Conservation (phyloP, 768 basidiomycete species). For the Mrakia hoshinonis region DNA sequence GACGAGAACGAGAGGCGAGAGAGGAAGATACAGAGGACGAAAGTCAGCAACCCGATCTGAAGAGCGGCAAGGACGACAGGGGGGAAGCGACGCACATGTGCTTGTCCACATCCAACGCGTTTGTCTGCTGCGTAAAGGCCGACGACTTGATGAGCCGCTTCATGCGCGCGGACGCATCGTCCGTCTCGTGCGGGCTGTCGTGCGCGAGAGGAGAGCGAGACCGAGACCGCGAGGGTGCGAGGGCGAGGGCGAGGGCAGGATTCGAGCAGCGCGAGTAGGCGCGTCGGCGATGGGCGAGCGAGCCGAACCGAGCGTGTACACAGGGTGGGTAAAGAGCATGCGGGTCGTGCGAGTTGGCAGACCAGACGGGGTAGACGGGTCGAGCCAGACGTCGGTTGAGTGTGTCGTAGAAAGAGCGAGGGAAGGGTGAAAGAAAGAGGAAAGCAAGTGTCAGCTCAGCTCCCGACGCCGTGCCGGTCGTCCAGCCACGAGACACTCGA, state of each 20-base stretch:
- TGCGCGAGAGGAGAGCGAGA: conserved; percentile 62
- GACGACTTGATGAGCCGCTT: conserved; percentile 44
- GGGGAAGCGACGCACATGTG: conserved; percentile 68
- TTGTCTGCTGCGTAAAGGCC: conserved; percentile 97
- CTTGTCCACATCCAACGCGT: conserved; percentile 90
- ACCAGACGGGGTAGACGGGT: no score
- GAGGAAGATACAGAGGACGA: background rate
- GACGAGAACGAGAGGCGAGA: background rate
- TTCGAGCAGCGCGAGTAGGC: background rate
- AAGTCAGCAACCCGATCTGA: background rate
- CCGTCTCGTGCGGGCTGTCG: background rate
- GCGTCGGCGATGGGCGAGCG: no score
- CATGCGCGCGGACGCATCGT: conserved; percentile 29
- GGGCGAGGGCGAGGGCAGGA: background rate
- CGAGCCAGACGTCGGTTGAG: no score
- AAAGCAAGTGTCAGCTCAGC: no score
- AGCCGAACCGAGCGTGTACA: no score
- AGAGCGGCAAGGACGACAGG: background rate
- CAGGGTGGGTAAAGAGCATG: no score
- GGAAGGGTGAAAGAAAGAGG: no score
- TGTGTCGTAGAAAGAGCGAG: no score
- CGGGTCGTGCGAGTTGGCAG: no score
- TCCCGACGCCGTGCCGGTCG: no score
- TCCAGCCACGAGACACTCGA: no score
- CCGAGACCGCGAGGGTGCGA: conserved; percentile 60